These are phyloP conservation scores for Aspergillus diversus DNA, from an alignment of 495 filamentous ascomycete species.

Conservation along the genomic window DNA sequence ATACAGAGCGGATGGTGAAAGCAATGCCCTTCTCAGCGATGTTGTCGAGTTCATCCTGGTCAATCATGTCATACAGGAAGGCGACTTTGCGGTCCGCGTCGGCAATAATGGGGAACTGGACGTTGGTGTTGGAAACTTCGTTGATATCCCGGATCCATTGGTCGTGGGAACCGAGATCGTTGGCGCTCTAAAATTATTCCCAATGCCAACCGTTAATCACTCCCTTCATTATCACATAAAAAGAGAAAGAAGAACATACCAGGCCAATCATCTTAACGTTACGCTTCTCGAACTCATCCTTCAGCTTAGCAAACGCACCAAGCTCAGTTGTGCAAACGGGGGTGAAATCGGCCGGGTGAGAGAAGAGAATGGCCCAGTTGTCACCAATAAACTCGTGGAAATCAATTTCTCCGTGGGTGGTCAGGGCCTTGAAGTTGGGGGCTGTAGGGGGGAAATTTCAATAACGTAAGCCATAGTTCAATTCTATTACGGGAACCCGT, in stretches of 20 bases:
- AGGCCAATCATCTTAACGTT: conserved; percentile 71
- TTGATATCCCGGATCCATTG: conserved; percentile 70
- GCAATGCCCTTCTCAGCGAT: conserved; percentile 61
- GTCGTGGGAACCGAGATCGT: conserved; percentile 60
- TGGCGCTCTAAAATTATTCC: conserved; percentile 49
- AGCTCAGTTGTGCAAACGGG: conserved; percentile 74
- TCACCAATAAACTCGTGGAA: conserved; percentile 63
- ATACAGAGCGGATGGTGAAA: conserved; percentile 70
- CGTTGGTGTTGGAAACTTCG: conserved; percentile 56
- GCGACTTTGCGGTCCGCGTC: conserved; percentile 68
- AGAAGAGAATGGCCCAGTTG: conserved; percentile 69
- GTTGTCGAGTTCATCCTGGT: conserved; percentile 58
- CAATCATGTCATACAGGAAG: conserved; percentile 70
- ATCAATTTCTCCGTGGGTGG: conserved; percentile 68
- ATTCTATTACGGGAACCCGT: background rate
- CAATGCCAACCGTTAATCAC: background rate
- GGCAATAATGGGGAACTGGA: conserved; percentile 71
- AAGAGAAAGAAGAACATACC: conserved; percentile 28
- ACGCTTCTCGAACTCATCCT: conserved; percentile 62
- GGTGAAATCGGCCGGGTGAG: conserved; percentile 72
- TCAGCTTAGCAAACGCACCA: conserved; percentile 67
- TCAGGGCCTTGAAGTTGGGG: conserved; percentile 68
- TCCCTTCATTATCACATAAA: background rate
- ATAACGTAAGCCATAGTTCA: background rate
- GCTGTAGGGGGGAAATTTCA: conserved; percentile 30